phyloP scores from a whole-genome alignment of 352 stramenopile species.

The Pythium diclinum region DNA sequence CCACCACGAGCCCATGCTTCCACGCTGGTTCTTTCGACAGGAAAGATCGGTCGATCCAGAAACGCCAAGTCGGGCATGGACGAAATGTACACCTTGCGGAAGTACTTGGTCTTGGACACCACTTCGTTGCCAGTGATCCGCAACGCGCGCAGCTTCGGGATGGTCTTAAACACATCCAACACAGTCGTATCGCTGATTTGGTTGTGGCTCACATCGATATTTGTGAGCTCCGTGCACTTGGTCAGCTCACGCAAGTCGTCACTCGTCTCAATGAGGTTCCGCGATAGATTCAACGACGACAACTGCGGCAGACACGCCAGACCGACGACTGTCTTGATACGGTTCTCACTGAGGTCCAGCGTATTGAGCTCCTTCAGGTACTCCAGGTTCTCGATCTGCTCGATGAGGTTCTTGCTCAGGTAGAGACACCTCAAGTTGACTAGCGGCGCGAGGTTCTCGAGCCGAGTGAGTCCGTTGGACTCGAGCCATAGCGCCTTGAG shows the following conservation, averaged over 20 bases:
- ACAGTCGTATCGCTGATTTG: constrained; percentile 76
- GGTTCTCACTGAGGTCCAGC: constrained; percentile 92
- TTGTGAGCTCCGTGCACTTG: constrained; percentile 70
- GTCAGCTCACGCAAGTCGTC: constrained; percentile 74
- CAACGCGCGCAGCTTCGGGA: constrained; percentile 77
- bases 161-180: constrained; percentile 74
- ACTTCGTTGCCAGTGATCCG: constrained; percentile 89
- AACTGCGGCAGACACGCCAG: constrained; percentile 74
- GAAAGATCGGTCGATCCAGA: constrained; percentile 94
- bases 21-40: constrained; percentile 81
- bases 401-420: constrained; percentile 92
- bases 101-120: constrained; percentile 90
- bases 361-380: constrained; percentile 81
- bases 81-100: constrained; percentile 92
- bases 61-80: constrained; percentile 83
- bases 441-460: constrained; percentile 79
- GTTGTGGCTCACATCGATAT: constrained; percentile 93
- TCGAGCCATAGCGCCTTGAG: constrained; percentile 96
- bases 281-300: constrained; percentile 86
- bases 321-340: constrained; percentile 79
- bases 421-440: constrained; percentile 90
- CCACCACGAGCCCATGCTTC: constrained; percentile 88
- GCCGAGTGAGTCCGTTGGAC: constrained; percentile 89
- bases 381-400: constrained; percentile 69
- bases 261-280: constrained; percentile 83